Conservation (phyloP, 1,139 yeast genomes). For the Meyerozyma smithsonii region DNA sequence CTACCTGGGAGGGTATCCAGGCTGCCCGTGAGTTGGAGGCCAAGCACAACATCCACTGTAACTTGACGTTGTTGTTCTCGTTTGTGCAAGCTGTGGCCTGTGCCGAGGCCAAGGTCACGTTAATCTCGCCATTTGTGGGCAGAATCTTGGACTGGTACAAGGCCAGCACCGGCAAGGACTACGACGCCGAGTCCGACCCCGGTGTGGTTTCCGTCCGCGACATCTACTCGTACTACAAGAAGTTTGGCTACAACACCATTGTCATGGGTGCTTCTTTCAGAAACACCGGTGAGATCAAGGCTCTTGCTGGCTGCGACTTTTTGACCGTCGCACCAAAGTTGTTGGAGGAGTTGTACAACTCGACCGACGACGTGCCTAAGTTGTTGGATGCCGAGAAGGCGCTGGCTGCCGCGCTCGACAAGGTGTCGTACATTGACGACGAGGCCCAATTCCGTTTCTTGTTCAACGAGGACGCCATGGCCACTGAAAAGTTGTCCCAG, state of each 20-base stretch:
- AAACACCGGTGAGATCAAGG: conserved; percentile 93
- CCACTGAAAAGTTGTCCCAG: conserved; percentile 95
- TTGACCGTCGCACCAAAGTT: conserved; percentile 93
- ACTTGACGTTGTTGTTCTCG: conserved; percentile 92
- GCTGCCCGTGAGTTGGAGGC: conserved; percentile 95
- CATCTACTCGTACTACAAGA: conserved; percentile 97
- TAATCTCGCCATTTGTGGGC: conserved; percentile 98
- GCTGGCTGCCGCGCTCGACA: conserved; percentile 49
- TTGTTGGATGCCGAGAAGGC: conserved; percentile 64
- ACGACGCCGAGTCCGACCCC: conserved; percentile 81
- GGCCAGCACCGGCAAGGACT: conserved; percentile 87
- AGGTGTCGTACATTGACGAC: conserved; percentile 77
- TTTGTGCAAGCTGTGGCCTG: conserved; percentile 97
- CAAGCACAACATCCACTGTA: conserved; percentile 88
- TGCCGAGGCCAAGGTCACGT: conserved; percentile 95
- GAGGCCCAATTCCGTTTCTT: conserved; percentile 89
- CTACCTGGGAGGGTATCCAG: conserved; percentile 99
- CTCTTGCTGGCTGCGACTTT: conserved; percentile 95
- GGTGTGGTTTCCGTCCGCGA: conserved; percentile 89
- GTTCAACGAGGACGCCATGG: conserved; percentile 96
- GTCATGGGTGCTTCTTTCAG: conserved; percentile 99
- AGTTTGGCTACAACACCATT: conserved; percentile 91
- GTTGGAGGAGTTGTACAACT: conserved; percentile 83
- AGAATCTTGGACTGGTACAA: conserved; percentile 99
- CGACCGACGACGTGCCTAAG: conserved; percentile 74